Base-by-base conservation (phyloP, 1,139 yeast species). In the Kluyveromyces sp. region DNA sequence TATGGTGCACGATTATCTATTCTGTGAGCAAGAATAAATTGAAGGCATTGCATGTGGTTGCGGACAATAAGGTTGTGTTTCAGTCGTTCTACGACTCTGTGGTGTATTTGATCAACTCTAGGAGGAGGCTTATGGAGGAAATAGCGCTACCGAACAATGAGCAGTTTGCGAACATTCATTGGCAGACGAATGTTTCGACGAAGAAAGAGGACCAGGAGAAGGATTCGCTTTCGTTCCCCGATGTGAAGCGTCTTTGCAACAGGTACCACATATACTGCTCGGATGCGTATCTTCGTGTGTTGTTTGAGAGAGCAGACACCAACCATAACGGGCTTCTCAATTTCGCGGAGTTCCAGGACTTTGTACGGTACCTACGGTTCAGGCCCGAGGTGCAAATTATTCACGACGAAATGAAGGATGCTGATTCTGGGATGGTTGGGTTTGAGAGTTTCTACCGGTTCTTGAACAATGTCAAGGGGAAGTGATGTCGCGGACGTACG, bases 1-100 rank as follows among this genome's bases (percentile, higher is more conserved):
- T 78, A 25, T 92, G 98, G 98, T 74, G 87, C 1, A 82, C 96
- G 0, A 76, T 92, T 32, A 78, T 87, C 10, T 90, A 87, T 59
- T 68, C 70, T 21, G 60, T 62, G 4, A 59, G 67, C 7, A 42
- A 36, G 15, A 74, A 76, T 54, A 76, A 77, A 49, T 67, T 78
- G 46, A 82, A 83, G 52, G 79, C 79, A 2, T 64, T 92, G 45
- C 97, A 92, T 67, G 67, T 89, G 32, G 79, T 90, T 10, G 88
- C 95, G 0, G 77, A 80, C 27, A 74, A 81, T 2, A 75, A 71
- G 45, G 73, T 71, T 40, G 92, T 85, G 50, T 79, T 78, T 49
- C 77, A 77, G 39, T 59, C 74, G 27, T 75, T 90, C 49, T 64
- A 77, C 33, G 57, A 60, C 7, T 69, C 79, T 2, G 52, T 81